Conservation (phyloP, 2,329 filamentous ascomycete genomes). For the Teratosphaeria destructans region DNA sequence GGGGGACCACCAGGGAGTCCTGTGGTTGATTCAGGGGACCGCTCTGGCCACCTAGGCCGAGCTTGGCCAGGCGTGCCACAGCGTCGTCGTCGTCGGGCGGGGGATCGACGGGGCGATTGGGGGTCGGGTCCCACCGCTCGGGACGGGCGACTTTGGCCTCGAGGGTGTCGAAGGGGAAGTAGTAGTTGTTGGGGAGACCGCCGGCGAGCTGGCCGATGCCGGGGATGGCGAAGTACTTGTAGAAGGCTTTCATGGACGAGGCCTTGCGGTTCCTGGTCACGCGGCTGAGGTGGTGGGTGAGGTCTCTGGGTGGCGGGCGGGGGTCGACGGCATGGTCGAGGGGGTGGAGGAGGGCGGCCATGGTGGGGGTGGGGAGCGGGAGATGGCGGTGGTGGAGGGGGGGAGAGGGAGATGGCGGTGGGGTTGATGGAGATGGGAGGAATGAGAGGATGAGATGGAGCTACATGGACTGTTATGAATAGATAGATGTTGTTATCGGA, state of each 20-base stretch:
- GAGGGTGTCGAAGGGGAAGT: conserved; percentile 86
- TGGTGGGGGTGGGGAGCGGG: background rate
- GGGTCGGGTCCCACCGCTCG: conserved; percentile 61
- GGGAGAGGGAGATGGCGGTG: background rate
- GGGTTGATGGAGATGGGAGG: background rate
- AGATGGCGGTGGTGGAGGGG: background rate
- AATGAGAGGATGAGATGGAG: background rate
- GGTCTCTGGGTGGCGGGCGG: conserved; percentile 51
- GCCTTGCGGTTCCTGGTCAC: conserved; percentile 53
- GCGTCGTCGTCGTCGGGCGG: conserved; percentile 28
- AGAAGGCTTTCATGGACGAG: conserved; percentile 68
- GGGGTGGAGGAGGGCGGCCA: background rate
- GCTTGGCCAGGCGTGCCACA: conserved; percentile 4
- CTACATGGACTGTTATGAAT: background rate
- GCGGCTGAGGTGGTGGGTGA: conserved; percentile 69
- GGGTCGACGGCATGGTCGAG: conserved; percentile 8
- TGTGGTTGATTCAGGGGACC: conserved; percentile 25
- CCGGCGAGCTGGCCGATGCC: conserved; percentile 53
- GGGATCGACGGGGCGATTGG: conserved; percentile 48
- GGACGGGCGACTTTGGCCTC: conserved; percentile 70
- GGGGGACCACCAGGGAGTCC: conserved; percentile 56
- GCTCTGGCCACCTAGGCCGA: conserved; percentile 12
- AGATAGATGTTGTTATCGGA: background rate
- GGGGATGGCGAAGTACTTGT: conserved; percentile 66
- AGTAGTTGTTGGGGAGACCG: conserved; percentile 63